phyloP scores from a whole-genome alignment of 179 eudicot species.

The Gypsophila paniculata region DNA sequence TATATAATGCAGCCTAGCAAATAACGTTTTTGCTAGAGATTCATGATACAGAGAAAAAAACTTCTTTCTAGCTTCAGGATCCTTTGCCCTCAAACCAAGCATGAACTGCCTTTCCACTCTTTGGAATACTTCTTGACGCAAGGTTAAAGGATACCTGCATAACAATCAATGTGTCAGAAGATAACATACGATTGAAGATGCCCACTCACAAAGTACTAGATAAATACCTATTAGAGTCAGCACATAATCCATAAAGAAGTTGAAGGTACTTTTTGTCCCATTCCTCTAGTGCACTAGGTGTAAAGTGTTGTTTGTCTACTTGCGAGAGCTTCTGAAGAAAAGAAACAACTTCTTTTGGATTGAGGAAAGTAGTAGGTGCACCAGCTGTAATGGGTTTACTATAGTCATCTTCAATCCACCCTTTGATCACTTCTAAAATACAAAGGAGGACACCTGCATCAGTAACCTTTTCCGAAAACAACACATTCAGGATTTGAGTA shows the following conservation, averaged over 20 bases:
- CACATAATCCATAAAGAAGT: slow-evolving; percentile 88
- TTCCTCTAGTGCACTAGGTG: slow-evolving; percentile 60
- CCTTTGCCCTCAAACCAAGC: slow-evolving; percentile 97
- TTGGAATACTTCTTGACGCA: slow-evolving; percentile 87
- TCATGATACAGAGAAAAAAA: slow-evolving; percentile 90
- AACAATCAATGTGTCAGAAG: slow-evolving; percentile 17
- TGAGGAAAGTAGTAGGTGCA: slow-evolving; percentile 56
- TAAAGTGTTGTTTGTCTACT: slow-evolving; percentile 76
- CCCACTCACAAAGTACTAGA: slow-evolving; percentile 22
- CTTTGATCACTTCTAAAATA: slow-evolving; percentile 76
- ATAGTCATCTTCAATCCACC: slow-evolving; percentile 89
- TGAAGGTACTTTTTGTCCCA: slow-evolving; percentile 87
- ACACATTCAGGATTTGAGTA: slow-evolving; percentile 59
- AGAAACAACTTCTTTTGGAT: slow-evolving; percentile 75
- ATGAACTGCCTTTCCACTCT: slow-evolving; percentile 92
- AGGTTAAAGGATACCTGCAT: slow-evolving; percentile 62
- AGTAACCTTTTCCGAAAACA: slow-evolving; percentile 86
- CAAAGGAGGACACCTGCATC: slow-evolving; percentile 90
- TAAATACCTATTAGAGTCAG: slow-evolving; percentile 78
- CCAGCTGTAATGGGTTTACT: slow-evolving; percentile 53
- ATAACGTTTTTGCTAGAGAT: slow-evolving; percentile 75
- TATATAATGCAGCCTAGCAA: slow-evolving; percentile 81
- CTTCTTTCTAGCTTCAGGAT: slow-evolving; percentile 78
- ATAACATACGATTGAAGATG: slow-evolving; percentile 28
- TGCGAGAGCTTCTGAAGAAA: slow-evolving; percentile 96